These are phyloP conservation scores for Suillus cothurnatus DNA, from an alignment of 768 basidiomycete species.

Conservation along the genomic window DNA sequence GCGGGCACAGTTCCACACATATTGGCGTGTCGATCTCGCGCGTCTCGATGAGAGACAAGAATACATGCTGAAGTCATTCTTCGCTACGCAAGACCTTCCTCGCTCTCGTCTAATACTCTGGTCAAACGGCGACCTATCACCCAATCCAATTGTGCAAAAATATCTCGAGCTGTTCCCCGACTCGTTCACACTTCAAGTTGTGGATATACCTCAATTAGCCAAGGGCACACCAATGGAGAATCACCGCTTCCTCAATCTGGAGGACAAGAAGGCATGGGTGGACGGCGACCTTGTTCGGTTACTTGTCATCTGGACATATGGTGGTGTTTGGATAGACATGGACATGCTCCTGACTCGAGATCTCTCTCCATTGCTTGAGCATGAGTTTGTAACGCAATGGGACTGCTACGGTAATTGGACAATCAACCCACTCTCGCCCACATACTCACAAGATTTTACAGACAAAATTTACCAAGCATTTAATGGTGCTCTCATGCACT, in stretches of 20 bases:
- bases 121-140: constrained; percentile 81
- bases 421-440: not conserved
- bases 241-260: constrained; percentile 56
- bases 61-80: constrained; percentile 89
- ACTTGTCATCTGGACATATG: constrained; percentile 84
- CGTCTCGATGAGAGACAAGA: constrained; percentile 81
- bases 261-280: constrained; percentile 86
- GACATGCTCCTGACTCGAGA: constrained; percentile 90
- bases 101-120: constrained; percentile 80
- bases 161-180: constrained; percentile 70
- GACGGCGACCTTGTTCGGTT: constrained; percentile 93
- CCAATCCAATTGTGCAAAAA: constrained; percentile 55
- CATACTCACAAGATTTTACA: constrained; percentile 28
- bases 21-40: constrained; percentile 89
- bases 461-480: constrained; percentile 77
- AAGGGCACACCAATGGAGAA: constrained; percentile 75
- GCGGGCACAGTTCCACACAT: constrained; percentile 82
- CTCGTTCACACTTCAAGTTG: constrained; percentile 66
- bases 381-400: constrained; percentile 98
- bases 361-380: constrained; percentile 82
- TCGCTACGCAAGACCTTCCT: constrained; percentile 81
- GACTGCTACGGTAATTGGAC: constrained; percentile 83
- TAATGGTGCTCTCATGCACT: constrained; percentile 95
- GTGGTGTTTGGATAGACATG: constrained; percentile 98
- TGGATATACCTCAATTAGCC: constrained; percentile 69